These are phyloP conservation scores for Arabidopsis lyrata DNA, from an alignment of 441 rosid genomes.

Conservation along the genomic window DNA sequence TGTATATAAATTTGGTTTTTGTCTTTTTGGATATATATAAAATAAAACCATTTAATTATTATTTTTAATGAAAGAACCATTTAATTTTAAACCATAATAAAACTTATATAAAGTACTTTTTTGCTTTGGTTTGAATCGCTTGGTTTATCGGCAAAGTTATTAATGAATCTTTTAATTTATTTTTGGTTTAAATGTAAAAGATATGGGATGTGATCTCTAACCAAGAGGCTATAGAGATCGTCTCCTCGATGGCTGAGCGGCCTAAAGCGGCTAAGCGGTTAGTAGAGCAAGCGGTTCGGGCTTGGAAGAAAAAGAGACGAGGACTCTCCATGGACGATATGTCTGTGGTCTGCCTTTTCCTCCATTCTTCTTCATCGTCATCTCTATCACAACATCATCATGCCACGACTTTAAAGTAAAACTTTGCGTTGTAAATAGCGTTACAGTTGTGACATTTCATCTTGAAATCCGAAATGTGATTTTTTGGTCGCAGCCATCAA, in stretches of 20 bases:
- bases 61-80: too few species aligned
- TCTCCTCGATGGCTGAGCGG: constrained; percentile 59
- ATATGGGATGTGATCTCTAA: constrained; percentile 98
- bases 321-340: constrained; percentile 92
- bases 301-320: constrained; percentile 77
- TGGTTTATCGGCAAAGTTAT: neutral
- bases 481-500: constrained; percentile 19
- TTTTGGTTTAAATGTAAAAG: constrained; percentile 42
- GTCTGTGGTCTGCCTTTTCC: constrained; percentile 87
- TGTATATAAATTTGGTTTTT: neutral
- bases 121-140: neutral
- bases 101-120: neutral
- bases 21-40: too few species aligned
- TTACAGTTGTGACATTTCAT: constrained; percentile 29
- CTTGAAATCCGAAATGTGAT: constrained; percentile 7
- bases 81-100: neutral
- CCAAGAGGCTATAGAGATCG: constrained; percentile 82
- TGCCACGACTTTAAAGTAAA: constrained; percentile 24
- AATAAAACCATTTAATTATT: too few species aligned
- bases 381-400: constrained; percentile 37
- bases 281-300: constrained; percentile 65
- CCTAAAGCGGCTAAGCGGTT: constrained; percentile 77
- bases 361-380: constrained; percentile 52
- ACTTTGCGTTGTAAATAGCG: constrained; percentile 27
- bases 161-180: neutral